Base-by-base conservation (phyloP, 495 filamentous ascomycete genomes). In the Bombardia bombarda region DNA sequence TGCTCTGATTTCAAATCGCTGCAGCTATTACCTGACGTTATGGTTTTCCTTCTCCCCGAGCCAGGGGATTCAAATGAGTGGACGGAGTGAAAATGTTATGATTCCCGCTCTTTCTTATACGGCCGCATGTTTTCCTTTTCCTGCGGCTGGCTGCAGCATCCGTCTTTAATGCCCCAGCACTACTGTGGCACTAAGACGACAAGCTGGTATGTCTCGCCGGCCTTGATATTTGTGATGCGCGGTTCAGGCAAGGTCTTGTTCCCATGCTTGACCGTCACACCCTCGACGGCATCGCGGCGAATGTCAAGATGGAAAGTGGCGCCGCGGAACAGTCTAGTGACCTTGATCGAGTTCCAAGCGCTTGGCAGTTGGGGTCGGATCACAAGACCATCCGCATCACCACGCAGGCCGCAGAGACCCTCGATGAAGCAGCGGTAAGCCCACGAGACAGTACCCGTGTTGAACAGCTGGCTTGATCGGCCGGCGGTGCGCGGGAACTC, bases 391-490 rank as follows among this genome's bases (percentile, higher is more conserved):
- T 73, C 52, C 10, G 49, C 44, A 20, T 72, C 72, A 10, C 74
- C 74, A 12, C 65, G 59, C 30, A 77, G 51, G 4, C 74, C 74
- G 44, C 72, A 77, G 1, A 77, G 57, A 0, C 72, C 71, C 49
- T 77, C 74, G 43, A 71, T 62, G 50, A 77, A 67, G 52, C 61
- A 68, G 10, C 74, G 66, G 58, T 77, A 77, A 1, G 56, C 70
- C 74, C 74, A 76, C 20, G 67, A 68, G 8, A 73, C 68, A 16
- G 72, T 77, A 32, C 74, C 74, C 21, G 74, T 77, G 61, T 77
- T 77, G 58, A 77, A 77, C 22, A 77, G 46, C 49, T 74, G 72
- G 50, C 68, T 73, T 7, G 69, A 73, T 2, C 74, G 67, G 0
- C 74, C 74, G 6, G 72, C 72, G 1, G 72, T 76, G 34, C 70